Evolutionary conservation across 2,329 filamentous ascomycete species (phyloP), one percentile per base, ranked within the genome.

Genomic region (Ambrosiella cleistominuta): DNA sequence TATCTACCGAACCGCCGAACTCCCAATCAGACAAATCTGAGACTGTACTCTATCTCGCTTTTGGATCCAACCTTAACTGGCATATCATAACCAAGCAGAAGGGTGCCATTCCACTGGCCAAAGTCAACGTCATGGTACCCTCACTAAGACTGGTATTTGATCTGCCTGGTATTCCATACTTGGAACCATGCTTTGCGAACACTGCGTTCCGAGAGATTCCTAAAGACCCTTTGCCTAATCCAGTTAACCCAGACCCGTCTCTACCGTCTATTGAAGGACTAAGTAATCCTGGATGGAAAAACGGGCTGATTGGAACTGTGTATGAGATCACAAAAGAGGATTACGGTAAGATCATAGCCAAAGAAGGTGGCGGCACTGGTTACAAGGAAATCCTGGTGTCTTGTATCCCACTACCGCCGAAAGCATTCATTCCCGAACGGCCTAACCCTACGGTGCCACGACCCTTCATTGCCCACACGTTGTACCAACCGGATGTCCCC

Each of bases 141-240:
- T 77, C 79, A 4, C 74, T 97, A 53, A 76, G 79, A 54, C 74
- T 98, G 56, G 86, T 83, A 6, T 96, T 98, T 68, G 85, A 93
- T 66, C 78, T 97, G 0, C 81, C 89, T 0, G 91, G 89, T 0
- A 66, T 96, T 0, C 87, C 93, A 0, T 97, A 97, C 71, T 66
- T 71, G 11, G 93, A 97, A 70, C 91, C 93, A 0, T 95, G 91
- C 69, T 96, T 97, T 68, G 89, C 88, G 59, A 95, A 95, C 65
- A 85, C 84, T 1, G 78, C 77, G 13, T 75, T 76, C 56, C 79
- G 84, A 53, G 75, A 81, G 66, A 63, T 76, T 45, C 74, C 72
- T 13, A 72, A 71, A 61, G 64, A 68, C 59, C 66, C 62, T 3
- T 15, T 66, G 66, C 56, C 66, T 66, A 15, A 67, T 61, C 52